Percentiles rank a stretch among this genome's conserved stretches.
Conservation (phyloP, 148 eudicot genomes). For the Beta vulgaris region DNA sequence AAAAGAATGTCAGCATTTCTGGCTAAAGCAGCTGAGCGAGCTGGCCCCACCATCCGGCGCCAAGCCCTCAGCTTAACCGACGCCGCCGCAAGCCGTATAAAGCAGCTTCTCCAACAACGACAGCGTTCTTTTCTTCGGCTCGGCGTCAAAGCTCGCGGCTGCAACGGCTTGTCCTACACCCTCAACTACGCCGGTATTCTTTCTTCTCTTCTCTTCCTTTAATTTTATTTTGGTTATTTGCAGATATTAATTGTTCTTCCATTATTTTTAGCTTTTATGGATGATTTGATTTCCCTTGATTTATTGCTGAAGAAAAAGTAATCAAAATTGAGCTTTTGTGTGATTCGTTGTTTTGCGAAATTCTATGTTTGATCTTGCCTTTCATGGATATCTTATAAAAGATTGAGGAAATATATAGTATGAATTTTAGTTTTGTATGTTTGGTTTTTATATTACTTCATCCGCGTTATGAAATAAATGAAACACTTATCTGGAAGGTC, state of each 20-base stretch:
- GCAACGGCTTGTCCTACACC: conserved; percentile 78
- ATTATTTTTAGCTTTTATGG: neutral
- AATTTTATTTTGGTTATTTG: neutral
- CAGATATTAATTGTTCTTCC: neutral
- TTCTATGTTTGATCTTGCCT: no score
- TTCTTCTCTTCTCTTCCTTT: neutral
- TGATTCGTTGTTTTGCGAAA: neutral
- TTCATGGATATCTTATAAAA: no score
- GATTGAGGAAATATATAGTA: no score
- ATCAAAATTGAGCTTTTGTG: neutral
- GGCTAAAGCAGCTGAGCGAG: conserved; percentile 41
- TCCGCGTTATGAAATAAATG: no score
- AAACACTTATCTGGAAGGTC: no score
- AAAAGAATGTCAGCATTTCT: conserved; percentile 22
- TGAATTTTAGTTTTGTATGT: no score
- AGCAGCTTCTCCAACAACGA: conserved; percentile 56
- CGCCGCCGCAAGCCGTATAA: conserved; percentile 66
- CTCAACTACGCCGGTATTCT: conserved; percentile 60
- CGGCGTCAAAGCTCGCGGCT: conserved; percentile 85
- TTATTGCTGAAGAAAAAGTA: no score
- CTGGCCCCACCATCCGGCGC: conserved; percentile 45
- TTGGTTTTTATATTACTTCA: no score
- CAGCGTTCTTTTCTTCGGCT: conserved; percentile 61
- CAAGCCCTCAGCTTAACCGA: conserved; percentile 63
- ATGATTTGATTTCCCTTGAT: no score